Evolutionary conservation across 306 rosid species (phyloP).

Genomic region (Vigna angularis): DNA sequence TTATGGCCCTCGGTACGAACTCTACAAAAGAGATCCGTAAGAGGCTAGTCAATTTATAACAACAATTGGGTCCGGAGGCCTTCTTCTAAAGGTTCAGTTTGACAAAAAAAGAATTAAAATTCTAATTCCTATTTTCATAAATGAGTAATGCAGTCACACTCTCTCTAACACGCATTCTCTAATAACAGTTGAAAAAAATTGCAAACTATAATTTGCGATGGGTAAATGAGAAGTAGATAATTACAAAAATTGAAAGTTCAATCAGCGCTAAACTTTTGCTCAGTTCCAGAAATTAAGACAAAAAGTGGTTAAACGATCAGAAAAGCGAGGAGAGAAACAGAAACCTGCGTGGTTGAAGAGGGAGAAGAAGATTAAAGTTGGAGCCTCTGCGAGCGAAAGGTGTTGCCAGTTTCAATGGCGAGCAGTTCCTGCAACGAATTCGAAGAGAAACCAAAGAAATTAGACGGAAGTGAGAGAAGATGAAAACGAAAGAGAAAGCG

Average conservation of each 20-base stretch:
- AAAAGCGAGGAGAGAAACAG: not conserved
- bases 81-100: not conserved
- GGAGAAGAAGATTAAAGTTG: conserved; percentile 4
- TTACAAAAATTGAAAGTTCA: not conserved
- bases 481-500: not conserved
- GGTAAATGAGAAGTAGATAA: not conserved
- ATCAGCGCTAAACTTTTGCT: not conserved
- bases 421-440: conserved; percentile 16
- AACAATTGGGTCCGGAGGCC: not conserved
- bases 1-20: too few species aligned
- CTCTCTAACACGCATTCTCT: too few species aligned
- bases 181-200: too few species aligned
- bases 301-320: not conserved
- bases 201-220: too few species aligned
- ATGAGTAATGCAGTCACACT: not conserved
- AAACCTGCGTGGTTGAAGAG: conserved; percentile 24
- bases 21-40: too few species aligned
- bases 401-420: conserved; percentile 8
- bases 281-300: too few species aligned
- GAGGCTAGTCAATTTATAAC: not conserved
- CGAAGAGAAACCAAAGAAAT: not conserved
- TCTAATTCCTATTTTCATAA: not conserved
- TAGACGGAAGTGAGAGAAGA: not conserved
- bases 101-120: not conserved
- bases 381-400: conserved; percentile 27